Conservation (phyloP, 371 early-diverging fungal species). For the Mucor velutinosus region DNA sequence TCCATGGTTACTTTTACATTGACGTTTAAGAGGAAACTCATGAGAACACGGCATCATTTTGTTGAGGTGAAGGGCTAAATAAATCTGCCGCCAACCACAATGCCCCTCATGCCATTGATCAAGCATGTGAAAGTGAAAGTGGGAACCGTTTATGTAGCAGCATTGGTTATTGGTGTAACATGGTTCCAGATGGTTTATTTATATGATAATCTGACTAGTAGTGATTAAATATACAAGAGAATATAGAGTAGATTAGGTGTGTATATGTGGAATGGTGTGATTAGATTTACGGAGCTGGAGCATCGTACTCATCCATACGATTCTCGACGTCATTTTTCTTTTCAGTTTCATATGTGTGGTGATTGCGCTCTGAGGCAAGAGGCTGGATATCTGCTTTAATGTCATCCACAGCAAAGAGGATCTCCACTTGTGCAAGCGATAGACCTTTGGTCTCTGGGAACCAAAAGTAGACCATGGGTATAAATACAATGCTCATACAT, state of each 20-base stretch:
- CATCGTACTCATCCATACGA: neutral
- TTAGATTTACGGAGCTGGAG: neutral
- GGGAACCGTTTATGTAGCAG: neutral
- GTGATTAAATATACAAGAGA: neutral
- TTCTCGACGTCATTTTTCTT: conserved; percentile 9
- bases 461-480: conserved; percentile 38
- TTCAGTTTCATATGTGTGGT: conserved; percentile 10
- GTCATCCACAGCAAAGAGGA: conserved; percentile 36
- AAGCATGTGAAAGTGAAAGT: neutral
- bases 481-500: conserved; percentile 25
- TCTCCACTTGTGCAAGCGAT: conserved; percentile 55
- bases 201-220: neutral
- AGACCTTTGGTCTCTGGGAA: conserved; percentile 54
- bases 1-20: too few species aligned
- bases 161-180: neutral
- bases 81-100: neutral
- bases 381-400: conserved; percentile 15
- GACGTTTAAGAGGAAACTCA: neutral
- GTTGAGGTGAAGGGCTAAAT: neutral
- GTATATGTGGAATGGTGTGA: neutral
- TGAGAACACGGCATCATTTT: neutral
- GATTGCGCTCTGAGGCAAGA: neutral
- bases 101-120: neutral
- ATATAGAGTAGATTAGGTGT: neutral
- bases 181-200: neutral